Evolutionary conservation across 2,329 filamentous ascomycete genomes (phyloP), one percentile per base, ranked within the genome.

Genomic region (Alternaria triticimaculans): DNA sequence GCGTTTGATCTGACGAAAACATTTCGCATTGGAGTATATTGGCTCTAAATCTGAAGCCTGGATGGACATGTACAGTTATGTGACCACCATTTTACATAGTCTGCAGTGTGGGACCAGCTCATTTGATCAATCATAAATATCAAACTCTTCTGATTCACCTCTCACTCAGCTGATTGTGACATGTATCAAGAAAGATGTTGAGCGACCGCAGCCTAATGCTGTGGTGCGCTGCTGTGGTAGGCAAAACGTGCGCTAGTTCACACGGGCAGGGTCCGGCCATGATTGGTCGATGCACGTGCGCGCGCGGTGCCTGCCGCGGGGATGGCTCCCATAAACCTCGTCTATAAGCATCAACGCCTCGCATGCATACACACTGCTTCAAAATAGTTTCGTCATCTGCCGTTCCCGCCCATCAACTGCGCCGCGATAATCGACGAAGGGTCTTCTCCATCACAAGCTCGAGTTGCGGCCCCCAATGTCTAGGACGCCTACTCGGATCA

Each of bases 1-100:
- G 72, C 69, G 70, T 73, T 75, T 66, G 63, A 50, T 57, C 41
- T 60, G 53, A 45, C 49, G 15, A 51, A 33, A 55, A 21, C 33
- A 55, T 51, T 60, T 45, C 12, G 55, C 49, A 30, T 55, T 50
- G 50, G 30, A 18, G 14, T 45, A 14, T 37, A 45, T 20, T 49
- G 25, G 44, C 23, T 49, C 54, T 14, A 25, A n/a, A 54, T 59
- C 50, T 54, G 30, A 49, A 33, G 43, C 44, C 57, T 63, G n/a
- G 20, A 54, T 37, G 46, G 41, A 20, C 46, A 45, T 58, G 41
- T 57, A 41, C n/a, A 20, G 48, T 46, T 28, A 33, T 49, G 41
- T 54, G 28, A 59, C 30, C 55, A 37, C 41, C 28, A n/a, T 43
- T 41, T 51, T 44, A 43, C 44, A 55, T 63, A 41, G 44, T 23